A percentile compares a stretch with the other conserved stretches of the same genome.
Evolutionary conservation across 2,329 filamentous ascomycete species (phyloP).

Genomic region (Ceratocystis colombiana): DNA sequence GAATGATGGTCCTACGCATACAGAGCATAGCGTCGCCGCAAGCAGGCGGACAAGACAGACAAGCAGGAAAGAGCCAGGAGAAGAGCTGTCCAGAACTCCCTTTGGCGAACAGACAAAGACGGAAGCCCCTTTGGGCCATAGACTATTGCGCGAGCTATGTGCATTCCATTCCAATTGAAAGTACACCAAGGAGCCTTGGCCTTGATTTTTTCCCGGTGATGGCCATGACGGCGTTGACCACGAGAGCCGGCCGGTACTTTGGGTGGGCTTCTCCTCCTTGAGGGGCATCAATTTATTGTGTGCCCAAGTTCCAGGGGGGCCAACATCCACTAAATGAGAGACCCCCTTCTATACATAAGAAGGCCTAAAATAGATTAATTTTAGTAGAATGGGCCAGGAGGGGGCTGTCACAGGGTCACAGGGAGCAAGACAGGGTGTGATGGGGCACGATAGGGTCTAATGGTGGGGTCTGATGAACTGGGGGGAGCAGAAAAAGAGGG

Average conservation of each 20-base stretch:
- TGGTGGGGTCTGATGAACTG: too few relatives aligned
- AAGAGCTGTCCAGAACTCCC: background rate
- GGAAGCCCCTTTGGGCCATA: background rate
- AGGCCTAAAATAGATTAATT: background rate
- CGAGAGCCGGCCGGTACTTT: constrained; percentile 1
- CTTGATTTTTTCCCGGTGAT: too few relatives aligned
- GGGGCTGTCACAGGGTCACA: background rate
- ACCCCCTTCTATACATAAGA: background rate
- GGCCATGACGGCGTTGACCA: background rate
- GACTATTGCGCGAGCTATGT: background rate
- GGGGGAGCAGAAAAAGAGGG: background rate
- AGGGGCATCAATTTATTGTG: constrained; percentile 16
- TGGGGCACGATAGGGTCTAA: too few relatives aligned
- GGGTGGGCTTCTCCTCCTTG: background rate
- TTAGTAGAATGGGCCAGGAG: background rate
- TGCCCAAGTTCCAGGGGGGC: constrained; percentile 14
- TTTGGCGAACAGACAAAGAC: background rate
- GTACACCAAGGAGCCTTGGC: background rate
- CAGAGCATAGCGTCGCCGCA: background rate
- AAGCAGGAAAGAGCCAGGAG: background rate
- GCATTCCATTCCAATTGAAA: constrained; percentile 1
- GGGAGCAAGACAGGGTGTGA: too few relatives aligned
- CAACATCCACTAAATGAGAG: background rate
- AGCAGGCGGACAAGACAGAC: background rate
- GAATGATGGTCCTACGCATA: background rate